phyloP scores from a whole-genome alignment of 1,139 yeast genomes.

The Eremothecium coryli region DNA sequence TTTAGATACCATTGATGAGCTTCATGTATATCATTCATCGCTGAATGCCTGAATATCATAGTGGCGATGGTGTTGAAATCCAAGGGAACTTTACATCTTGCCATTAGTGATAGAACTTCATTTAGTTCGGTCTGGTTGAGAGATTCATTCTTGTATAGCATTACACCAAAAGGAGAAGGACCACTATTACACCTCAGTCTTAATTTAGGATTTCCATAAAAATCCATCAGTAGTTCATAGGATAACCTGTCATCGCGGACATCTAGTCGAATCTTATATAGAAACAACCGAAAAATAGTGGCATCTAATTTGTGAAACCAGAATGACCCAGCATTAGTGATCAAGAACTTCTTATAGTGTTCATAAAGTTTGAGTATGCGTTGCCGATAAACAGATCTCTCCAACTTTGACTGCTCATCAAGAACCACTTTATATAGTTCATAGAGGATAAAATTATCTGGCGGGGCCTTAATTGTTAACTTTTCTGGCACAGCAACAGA shows the following conservation, averaged over 20 bases:
- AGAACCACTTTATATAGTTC: conserved; percentile 20
- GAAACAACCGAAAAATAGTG: conserved; percentile 18
- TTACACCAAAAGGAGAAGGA: conserved; percentile 21
- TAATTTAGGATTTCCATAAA: conserved; percentile 13
- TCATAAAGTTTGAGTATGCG: conserved; percentile 17
- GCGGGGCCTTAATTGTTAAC: conserved; percentile 8
- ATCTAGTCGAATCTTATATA: conserved; percentile 15
- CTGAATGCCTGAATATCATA: conserved; percentile 19
- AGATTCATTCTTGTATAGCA: conserved; percentile 17
- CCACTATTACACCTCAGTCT: conserved; percentile 9
- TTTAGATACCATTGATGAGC: conserved; percentile 27
- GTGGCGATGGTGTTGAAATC: conserved; percentile 22
- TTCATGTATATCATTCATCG: conserved; percentile 13
- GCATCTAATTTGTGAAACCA: conserved; percentile 14
- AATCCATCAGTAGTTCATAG: conserved; percentile 18
- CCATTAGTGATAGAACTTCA: conserved; percentile 19
- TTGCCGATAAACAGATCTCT: conserved; percentile 12
- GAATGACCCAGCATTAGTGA: conserved; percentile 3
- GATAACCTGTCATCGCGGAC: conserved; percentile 20
- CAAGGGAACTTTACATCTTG: conserved; percentile 15
- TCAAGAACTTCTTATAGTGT: conserved; percentile 14
- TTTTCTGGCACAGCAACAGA: conserved; percentile 7
- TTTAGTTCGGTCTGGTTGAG: conserved; percentile 16
- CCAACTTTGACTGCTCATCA: conserved; percentile 10
- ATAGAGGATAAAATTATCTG: conserved; percentile 14